Evolutionary conservation across 2,329 filamentous ascomycete genomes (phyloP).

Genomic region (Ophiostoma triangulosporum): DNA sequence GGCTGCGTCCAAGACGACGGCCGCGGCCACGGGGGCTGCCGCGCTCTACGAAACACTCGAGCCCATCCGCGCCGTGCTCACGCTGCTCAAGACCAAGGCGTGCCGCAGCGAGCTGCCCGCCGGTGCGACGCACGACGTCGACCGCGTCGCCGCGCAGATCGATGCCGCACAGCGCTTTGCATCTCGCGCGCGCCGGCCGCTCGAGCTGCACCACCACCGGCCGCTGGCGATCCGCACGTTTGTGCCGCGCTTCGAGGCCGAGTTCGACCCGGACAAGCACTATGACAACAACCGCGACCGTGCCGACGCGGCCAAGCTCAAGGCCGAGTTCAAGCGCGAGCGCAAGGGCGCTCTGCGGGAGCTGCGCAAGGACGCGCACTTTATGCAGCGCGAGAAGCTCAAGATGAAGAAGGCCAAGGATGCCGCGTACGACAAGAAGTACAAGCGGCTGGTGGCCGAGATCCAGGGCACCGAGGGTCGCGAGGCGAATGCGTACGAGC

Average conservation of each 20-base stretch:
- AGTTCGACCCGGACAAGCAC: slow-evolving; percentile 88
- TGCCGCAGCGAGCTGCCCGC: slow-evolving; percentile 38
- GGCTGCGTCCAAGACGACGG: not conserved
- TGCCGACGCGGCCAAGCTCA: slow-evolving; percentile 69
- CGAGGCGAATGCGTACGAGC: slow-evolving; percentile 79
- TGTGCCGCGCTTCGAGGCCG: slow-evolving; percentile 91
- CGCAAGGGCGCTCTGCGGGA: slow-evolving; percentile 89
- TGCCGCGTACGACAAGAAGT: slow-evolving; percentile 91
- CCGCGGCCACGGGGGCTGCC: slow-evolving; percentile 37
- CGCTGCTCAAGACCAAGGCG: slow-evolving; percentile 35
- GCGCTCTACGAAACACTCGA: slow-evolving; percentile 70
- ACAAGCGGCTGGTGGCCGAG: slow-evolving; percentile 79
- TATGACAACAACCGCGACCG: slow-evolving; percentile 93
- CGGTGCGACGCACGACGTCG: slow-evolving; percentile 26
- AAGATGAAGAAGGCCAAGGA: slow-evolving; percentile 88
- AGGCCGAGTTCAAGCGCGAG: slow-evolving; percentile 87
- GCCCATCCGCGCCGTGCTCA: slow-evolving; percentile 45
- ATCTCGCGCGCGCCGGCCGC: slow-evolving; percentile 55
- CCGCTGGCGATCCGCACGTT: slow-evolving; percentile 77
- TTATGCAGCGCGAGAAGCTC: slow-evolving; percentile 82
- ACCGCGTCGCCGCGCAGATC: slow-evolving; percentile 32
- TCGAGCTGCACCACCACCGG: slow-evolving; percentile 79
- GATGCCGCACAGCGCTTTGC: slow-evolving; percentile 45
- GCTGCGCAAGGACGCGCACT: slow-evolving; percentile 86
- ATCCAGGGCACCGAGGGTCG: slow-evolving; percentile 88